phyloP scores from a whole-genome alignment of 1,284 basidiomycete genomes.

The Rhodofomes roseus region DNA sequence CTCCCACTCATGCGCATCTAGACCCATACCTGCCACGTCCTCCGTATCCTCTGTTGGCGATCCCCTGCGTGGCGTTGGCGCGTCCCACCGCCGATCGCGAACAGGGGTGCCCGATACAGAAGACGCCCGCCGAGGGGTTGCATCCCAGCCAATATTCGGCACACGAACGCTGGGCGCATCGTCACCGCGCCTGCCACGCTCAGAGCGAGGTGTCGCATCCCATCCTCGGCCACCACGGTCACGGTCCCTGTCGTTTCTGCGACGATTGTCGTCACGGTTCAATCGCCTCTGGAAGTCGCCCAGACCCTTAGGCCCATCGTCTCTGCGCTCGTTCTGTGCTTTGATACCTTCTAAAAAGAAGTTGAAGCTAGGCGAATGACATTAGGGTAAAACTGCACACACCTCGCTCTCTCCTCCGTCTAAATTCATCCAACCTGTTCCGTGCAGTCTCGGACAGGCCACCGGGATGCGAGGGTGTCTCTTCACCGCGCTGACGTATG shows the following conservation, averaged over 20 bases:
- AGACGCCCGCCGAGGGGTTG: slow-evolving; percentile 62
- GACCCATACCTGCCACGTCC: slow-evolving; percentile 38
- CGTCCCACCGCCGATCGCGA: slow-evolving; percentile 73
- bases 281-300: slow-evolving; percentile 69
- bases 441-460: slow-evolving; percentile 79
- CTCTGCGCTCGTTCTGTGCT: slow-evolving; percentile 48
- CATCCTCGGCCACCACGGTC: slow-evolving; percentile 39
- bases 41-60: slow-evolving; percentile 52
- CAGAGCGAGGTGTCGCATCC: slow-evolving; percentile 72
- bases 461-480: slow-evolving; percentile 92
- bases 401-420: slow-evolving; percentile 69
- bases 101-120: slow-evolving; percentile 49
- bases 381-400: slow-evolving; percentile 6
- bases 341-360: slow-evolving; percentile 53
- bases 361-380: slow-evolving; percentile 4
- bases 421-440: slow-evolving; percentile 72
- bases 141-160: slow-evolving; percentile 87
- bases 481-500: slow-evolving; percentile 73
- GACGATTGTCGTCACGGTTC: slow-evolving; percentile 48
- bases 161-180: slow-evolving; percentile 86
- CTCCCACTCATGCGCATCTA: slow-evolving; percentile 87
- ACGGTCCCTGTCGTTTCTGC: slow-evolving; percentile 29
- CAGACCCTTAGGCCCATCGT: slow-evolving; percentile 58
- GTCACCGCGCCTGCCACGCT: slow-evolving; percentile 48
- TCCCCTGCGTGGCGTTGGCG: slow-evolving; percentile 77